Conservation (phyloP, 257 asterid genomes). For the Solanum chmielewskii region DNA sequence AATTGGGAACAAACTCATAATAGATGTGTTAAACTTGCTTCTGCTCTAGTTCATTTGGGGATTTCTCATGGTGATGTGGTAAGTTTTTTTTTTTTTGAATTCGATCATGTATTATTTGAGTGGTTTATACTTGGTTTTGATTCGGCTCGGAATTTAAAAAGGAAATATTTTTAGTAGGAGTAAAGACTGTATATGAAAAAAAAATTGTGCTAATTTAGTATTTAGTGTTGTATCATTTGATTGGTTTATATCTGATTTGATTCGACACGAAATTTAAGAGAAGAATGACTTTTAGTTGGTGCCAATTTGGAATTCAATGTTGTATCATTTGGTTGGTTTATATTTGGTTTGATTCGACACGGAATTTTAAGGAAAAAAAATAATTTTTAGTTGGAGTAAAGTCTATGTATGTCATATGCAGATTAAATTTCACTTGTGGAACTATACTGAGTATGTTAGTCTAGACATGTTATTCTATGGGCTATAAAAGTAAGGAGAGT, state of each 20-base stretch:
- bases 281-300: no score
- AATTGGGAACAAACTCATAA: background rate
- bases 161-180: background rate
- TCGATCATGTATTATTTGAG: background rate
- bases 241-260: no score
- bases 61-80: slow-evolving; percentile 1
- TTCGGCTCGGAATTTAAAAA: background rate
- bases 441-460: no score
- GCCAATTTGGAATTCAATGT: background rate
- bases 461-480: background rate
- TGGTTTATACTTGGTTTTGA: background rate
- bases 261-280: no score
- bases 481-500: background rate
- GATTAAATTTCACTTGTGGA: no score
- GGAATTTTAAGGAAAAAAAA: no score
- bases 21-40: background rate
- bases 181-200: no score
- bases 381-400: no score
- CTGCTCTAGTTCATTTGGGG: background rate
- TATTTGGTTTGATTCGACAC: background rate
- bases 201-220: no score
- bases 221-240: no score
- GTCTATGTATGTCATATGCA: no score
- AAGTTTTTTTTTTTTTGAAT: background rate
- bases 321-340: no score